A percentile compares a stretch with the other conserved stretches of the same genome.
phyloP scores from a whole-genome alignment of 805 yeast species.

The Peterozyma xylosa region DNA sequence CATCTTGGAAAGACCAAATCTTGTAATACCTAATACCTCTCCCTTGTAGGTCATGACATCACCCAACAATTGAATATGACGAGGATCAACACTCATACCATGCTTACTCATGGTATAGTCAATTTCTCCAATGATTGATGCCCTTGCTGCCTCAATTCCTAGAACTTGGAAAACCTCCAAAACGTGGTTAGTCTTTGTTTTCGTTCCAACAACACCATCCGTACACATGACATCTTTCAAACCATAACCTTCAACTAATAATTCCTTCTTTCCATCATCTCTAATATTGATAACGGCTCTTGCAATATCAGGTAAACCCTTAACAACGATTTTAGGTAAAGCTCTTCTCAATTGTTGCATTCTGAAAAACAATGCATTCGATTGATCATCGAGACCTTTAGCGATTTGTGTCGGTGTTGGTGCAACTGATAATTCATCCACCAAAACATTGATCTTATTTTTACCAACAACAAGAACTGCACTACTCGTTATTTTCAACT shows the following conservation, averaged over 20 bases:
- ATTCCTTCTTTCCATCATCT: slow-evolving; percentile 80
- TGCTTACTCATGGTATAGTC: slow-evolving; percentile 98
- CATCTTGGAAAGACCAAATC: slow-evolving; percentile 98
- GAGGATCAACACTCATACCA: slow-evolving; percentile 99
- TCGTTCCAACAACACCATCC: slow-evolving; percentile 88
- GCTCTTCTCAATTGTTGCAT: slow-evolving; percentile 85
- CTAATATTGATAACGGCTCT: slow-evolving; percentile 95
- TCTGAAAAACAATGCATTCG: slow-evolving; percentile 65
- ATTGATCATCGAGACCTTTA: slow-evolving; percentile 26
- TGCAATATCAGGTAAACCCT: slow-evolving; percentile 85
- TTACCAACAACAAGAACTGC: slow-evolving; percentile 65
- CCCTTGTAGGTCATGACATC: slow-evolving; percentile 99
- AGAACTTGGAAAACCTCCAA: slow-evolving; percentile 82
- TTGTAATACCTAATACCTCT: slow-evolving; percentile 94
- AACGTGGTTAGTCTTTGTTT: slow-evolving; percentile 86
- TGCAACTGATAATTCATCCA: slow-evolving; percentile 32
- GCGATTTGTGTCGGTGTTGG: slow-evolving; percentile 27
- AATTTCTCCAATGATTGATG: slow-evolving; percentile 88
- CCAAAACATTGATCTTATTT: slow-evolving; percentile 60
- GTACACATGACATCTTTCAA: slow-evolving; percentile 94
- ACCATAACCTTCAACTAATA: slow-evolving; percentile 97
- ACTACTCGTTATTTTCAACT: slow-evolving; percentile 68
- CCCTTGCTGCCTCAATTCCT: slow-evolving; percentile 97
- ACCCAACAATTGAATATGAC: slow-evolving; percentile 94
- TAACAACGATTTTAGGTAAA: slow-evolving; percentile 82